Evolutionary conservation across 164 flowering plant genomes (phyloP).

Genomic region (Tetrastigma voinierianum): DNA sequence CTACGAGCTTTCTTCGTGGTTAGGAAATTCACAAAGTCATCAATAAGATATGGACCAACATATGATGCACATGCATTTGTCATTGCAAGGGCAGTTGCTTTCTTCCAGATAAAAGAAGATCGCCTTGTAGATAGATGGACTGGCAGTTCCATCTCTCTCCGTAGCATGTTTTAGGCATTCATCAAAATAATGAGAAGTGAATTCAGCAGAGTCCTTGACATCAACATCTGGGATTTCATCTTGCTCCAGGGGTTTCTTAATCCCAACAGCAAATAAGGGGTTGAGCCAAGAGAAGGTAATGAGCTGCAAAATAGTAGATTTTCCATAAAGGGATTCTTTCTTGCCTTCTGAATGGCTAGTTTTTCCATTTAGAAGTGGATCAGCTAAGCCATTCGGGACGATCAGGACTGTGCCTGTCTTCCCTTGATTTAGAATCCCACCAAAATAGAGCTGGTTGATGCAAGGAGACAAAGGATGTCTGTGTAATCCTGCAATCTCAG

Average conservation of each 20-base stretch:
- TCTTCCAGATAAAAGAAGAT: constrained; percentile 58
- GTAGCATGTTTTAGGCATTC: constrained; percentile 39
- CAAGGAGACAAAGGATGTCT: constrained; percentile 36
- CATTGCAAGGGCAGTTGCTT: constrained; percentile 84
- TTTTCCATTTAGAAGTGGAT: constrained; percentile 59
- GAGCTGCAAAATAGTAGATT: constrained; percentile 65
- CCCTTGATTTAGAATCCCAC: constrained; percentile 57
- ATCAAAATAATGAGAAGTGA: constrained; percentile 45
- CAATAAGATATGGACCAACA: constrained; percentile 84
- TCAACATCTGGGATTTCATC: constrained; percentile 77
- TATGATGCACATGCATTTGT: constrained; percentile 66
- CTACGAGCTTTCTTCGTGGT: constrained; percentile 33
- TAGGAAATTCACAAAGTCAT: constrained; percentile 70
- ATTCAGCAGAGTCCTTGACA: constrained; percentile 66
- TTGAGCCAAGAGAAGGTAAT: constrained; percentile 92
- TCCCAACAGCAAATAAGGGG: constrained; percentile 69
- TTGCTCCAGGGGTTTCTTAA: constrained; percentile 71
- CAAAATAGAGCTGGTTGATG: constrained; percentile 43
- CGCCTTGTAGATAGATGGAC: constrained; percentile 70
- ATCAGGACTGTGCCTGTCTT: constrained; percentile 41
- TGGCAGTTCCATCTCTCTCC: constrained; percentile 40
- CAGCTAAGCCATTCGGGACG: constrained; percentile 29
- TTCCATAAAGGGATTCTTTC: constrained; percentile 60
- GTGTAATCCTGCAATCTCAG: constrained; percentile 36
- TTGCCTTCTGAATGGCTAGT: constrained; percentile 19